A percentile compares a stretch with the other conserved stretches of the same genome.
Evolutionary conservation across 2,329 filamentous ascomycete species (phyloP).

Genomic region (Aspergillus hiratsukae): DNA sequence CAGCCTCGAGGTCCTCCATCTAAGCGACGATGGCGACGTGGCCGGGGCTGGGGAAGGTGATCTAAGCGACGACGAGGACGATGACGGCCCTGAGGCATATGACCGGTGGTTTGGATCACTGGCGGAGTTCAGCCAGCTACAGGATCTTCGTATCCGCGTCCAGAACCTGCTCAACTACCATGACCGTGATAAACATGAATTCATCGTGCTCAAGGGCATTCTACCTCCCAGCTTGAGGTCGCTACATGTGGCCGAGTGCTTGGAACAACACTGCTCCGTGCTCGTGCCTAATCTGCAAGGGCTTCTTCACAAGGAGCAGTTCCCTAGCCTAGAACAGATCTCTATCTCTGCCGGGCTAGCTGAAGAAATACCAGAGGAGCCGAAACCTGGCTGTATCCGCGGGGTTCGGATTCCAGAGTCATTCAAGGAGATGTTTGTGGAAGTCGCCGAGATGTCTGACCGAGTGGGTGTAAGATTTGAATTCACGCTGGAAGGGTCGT

Average conservation of each 20-base stretch:
- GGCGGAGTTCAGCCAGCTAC: neutral
- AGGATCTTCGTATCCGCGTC: neutral
- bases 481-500: too few species aligned
- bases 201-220: neutral
- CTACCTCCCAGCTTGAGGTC: neutral
- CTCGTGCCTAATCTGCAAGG: neutral
- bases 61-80: neutral
- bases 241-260: neutral
- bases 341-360: neutral
- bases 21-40: neutral
- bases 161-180: neutral
- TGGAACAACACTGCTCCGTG: neutral
- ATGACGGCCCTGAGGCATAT: neutral
- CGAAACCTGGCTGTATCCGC: neutral
- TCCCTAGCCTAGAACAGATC: neutral
- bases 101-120: neutral
- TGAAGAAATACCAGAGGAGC: neutral
- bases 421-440: neutral
- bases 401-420: neutral
- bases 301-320: neutral
- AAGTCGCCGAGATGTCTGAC: neutral
- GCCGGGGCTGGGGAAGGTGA: neutral
- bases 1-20: slow-evolving; percentile 8
- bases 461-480: neutral
- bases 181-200: neutral